Percentiles rank a stretch among this genome's conserved stretches.
These are phyloP conservation scores for Penstemon newberryi DNA, from an alignment of 257 asterid genomes.

Conservation along the genomic window DNA sequence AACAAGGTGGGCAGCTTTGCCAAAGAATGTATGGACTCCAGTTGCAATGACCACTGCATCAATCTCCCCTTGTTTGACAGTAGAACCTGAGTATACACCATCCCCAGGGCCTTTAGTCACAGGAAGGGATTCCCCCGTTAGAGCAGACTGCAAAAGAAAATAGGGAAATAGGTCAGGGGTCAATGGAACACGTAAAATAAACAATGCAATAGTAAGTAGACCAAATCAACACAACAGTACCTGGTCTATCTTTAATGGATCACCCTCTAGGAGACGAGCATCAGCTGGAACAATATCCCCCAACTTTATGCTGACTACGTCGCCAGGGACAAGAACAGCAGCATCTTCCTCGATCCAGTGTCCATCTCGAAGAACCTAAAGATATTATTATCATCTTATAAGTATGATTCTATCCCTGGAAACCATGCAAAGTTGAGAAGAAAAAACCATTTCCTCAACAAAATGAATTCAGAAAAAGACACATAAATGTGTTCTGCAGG, in stretches of 20 bases:
- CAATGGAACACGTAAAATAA: neutral
- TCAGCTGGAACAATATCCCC: conserved; percentile 58
- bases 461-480: neutral
- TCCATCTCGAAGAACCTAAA: conserved; percentile 30
- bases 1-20: conserved; percentile 60
- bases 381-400: neutral
- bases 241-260: conserved; percentile 51
- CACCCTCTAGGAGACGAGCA: conserved; percentile 53
- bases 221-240: conserved; percentile 20
- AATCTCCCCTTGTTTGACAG: conserved; percentile 54
- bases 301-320: conserved; percentile 43
- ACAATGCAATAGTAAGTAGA: neutral
- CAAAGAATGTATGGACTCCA: conserved; percentile 51
- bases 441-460: neutral
- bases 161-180: neutral
- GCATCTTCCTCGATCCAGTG: conserved; percentile 52
- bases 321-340: conserved; percentile 51
- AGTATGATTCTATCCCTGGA: neutral
- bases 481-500: neutral
- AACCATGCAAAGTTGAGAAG: neutral
- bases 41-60: conserved; percentile 56
- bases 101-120: conserved; percentile 43
- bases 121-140: conserved; percentile 54
- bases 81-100: conserved; percentile 50
- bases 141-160: conserved; percentile 41